Evolutionary conservation across 345 rosid species (phyloP).

Genomic region (Psidium guajava): DNA sequence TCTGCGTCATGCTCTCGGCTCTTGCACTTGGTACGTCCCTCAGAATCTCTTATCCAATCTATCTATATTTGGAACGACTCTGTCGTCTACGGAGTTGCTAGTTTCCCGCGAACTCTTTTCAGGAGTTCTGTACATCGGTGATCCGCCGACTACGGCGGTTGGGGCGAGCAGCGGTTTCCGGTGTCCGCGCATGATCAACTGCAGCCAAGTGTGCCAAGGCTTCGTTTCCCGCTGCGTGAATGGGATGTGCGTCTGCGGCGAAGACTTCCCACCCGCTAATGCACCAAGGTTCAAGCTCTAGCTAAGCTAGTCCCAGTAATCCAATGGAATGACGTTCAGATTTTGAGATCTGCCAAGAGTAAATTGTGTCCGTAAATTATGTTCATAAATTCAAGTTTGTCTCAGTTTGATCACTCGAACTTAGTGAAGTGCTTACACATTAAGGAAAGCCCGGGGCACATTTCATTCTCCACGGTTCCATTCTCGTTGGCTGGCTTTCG

Average conservation of each 20-base stretch:
- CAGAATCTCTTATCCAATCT: not conserved
- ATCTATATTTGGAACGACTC: not conserved
- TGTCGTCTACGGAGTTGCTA: not conserved
- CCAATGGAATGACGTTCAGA: not conserved
- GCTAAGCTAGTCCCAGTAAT: not conserved
- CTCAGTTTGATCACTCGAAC: not conserved
- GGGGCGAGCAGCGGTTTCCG: not conserved
- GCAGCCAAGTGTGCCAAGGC: not conserved
- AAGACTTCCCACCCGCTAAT: not conserved
- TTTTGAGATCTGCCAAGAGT: not conserved
- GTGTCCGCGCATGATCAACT: constrained; percentile 4
- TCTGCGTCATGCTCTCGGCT: not conserved
- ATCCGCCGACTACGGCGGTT: not conserved
- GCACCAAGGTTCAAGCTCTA: not conserved
- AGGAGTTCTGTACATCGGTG: not conserved
- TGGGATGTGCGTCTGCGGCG: not conserved
- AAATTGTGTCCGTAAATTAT: too few species aligned
- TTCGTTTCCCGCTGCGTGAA: not conserved
- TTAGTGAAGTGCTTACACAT: not conserved
- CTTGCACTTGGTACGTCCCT: not conserved
- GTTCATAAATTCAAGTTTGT: not conserved
- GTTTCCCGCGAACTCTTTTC: not conserved
- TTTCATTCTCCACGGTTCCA: too few species aligned
- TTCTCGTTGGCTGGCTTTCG: not conserved
- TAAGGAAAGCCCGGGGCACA: too few species aligned